Conservation (phyloP, 495 filamentous ascomycete species). For the Penicillium lagena region DNA sequence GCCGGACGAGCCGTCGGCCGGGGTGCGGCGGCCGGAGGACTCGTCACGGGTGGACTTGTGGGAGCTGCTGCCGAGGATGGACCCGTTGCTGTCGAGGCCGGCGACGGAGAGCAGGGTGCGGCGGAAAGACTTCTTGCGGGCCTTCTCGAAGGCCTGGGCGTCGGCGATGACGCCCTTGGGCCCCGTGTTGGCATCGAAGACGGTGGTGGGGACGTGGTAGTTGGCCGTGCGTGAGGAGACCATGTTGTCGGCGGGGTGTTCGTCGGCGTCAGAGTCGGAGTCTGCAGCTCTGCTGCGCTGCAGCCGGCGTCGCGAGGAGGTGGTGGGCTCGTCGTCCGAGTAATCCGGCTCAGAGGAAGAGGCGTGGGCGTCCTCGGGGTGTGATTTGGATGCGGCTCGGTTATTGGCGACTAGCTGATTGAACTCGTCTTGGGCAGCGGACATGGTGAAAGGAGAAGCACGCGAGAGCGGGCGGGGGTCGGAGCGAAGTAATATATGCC, state of each 20-base stretch:
- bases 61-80: slow-evolving; percentile 3
- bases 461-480: background rate
- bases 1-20: slow-evolving; percentile 21
- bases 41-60: slow-evolving; percentile 37
- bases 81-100: slow-evolving; percentile 18
- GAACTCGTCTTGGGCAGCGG: slow-evolving; percentile 80
- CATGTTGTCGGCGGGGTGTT: slow-evolving; percentile 33
- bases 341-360: slow-evolving; percentile 46
- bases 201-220: slow-evolving; percentile 50
- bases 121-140: slow-evolving; percentile 59
- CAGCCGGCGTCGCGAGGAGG: slow-evolving; percentile 50
- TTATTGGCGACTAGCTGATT: slow-evolving; percentile 60
- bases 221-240: slow-evolving; percentile 30
- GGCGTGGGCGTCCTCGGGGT: slow-evolving; percentile 53
- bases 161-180: slow-evolving; percentile 98
- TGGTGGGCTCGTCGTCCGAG: slow-evolving; percentile 42
- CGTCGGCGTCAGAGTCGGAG: slow-evolving; percentile 49
- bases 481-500: slow-evolving; percentile 12
- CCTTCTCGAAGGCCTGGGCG: slow-evolving; percentile 81
- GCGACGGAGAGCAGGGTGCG: slow-evolving; percentile 37
- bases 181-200: slow-evolving; percentile 82
- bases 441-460: slow-evolving; percentile 44
- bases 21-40: slow-evolving; percentile 14
- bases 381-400: slow-evolving; percentile 35
- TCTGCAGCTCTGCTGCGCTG: slow-evolving; percentile 4